Evolutionary conservation across 345 rosid genomes (phyloP).

Genomic region (Lenwebbia sp.): DNA sequence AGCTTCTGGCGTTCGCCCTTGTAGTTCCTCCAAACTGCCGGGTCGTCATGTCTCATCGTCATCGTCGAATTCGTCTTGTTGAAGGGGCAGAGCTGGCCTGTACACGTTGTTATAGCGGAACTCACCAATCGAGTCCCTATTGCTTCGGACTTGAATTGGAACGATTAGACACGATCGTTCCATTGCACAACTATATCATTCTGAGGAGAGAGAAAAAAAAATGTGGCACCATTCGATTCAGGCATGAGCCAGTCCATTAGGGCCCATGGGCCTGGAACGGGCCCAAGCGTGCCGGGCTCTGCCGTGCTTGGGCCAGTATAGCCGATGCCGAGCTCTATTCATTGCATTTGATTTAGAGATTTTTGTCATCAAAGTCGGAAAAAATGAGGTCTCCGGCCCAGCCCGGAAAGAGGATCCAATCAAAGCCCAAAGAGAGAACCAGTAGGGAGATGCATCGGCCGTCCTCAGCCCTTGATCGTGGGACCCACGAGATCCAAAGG

Average conservation of each 20-base stretch:
- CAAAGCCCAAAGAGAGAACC: not conserved
- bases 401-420: not conserved
- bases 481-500: not conserved
- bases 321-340: no score
- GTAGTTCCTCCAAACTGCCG: no score
- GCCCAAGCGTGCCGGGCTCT: not conserved
- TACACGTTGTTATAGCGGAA: not conserved
- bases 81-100: not conserved
- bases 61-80: not conserved
- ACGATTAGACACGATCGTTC: not conserved
- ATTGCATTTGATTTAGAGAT: no score
- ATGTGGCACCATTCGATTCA: not conserved
- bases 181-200: rapidly evolving
- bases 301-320: not conserved
- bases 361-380: no score
- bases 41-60: no score
- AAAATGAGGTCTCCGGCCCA: no score
- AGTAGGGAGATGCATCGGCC: rapidly evolving
- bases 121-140: not conserved
- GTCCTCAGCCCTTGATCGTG: not conserved
- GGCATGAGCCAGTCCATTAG: not conserved
- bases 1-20: no score
- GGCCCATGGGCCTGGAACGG: rapidly evolving
- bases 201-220: not conserved
- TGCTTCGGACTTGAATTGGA: not conserved